These are phyloP conservation scores for Pseudonectria foliicola DNA, from an alignment of 2,329 filamentous ascomycete genomes.

Conservation along the genomic window DNA sequence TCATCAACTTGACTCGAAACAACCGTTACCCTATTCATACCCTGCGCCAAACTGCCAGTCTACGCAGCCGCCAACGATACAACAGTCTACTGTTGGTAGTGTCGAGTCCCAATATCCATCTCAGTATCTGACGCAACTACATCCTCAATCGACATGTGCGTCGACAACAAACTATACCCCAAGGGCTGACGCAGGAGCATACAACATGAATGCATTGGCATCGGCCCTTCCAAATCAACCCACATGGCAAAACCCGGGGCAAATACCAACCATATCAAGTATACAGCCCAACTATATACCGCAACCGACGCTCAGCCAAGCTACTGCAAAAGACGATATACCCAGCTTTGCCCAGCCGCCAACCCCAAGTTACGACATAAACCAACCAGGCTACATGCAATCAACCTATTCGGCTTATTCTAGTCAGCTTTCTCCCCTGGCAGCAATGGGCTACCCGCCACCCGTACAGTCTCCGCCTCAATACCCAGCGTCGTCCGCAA, in stretches of 20 bases:
- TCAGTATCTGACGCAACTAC: neutral
- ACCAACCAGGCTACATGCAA: neutral
- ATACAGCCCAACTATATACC: too few relatives aligned
- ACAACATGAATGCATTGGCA: conserved; percentile 8
- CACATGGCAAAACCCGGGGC: too few relatives aligned
- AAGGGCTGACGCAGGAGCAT: neutral
- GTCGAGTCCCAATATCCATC: neutral
- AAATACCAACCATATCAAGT: too few relatives aligned
- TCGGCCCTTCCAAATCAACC: conserved; percentile 6
- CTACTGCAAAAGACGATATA: too few relatives aligned
- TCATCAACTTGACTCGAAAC: conserved; percentile 8
- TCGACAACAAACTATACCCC: neutral
- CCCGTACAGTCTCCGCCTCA: conserved; percentile 5
- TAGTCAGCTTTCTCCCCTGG: neutral
- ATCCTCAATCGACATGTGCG: neutral
- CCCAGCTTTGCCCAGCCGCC: neutral
- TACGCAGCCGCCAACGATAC: neutral
- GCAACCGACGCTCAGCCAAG: too few relatives aligned
- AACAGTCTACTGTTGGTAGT: conserved; percentile 1
- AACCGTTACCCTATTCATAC: neutral
- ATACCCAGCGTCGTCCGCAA: neutral
- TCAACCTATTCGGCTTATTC: too few relatives aligned
- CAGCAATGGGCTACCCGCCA: conserved; percentile 1
- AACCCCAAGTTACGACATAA: neutral
- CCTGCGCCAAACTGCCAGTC: neutral